Base-by-base conservation (phyloP, 768 basidiomycete species). In the Boletus vermiculosoides region DNA sequence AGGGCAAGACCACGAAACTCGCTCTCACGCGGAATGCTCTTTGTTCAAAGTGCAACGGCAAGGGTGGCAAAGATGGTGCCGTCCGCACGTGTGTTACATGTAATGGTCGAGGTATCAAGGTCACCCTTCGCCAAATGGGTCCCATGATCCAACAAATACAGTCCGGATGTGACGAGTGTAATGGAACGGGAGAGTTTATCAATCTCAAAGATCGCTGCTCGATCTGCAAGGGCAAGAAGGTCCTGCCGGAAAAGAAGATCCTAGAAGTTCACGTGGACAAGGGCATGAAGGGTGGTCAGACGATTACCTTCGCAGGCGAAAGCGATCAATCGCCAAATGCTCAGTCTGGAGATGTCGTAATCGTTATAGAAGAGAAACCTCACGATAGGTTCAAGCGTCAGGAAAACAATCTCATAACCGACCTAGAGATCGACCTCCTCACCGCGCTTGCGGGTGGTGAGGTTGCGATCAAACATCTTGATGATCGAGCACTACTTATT, bases 101-200 rank as follows among this genome's bases (percentile, higher is more conserved):
- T 77, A 81, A 77, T 66, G 97, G 97, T 55, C 92, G 93, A 62
- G 97, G 97, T 66, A 76, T 95, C 78, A 91, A 87, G 71, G 74
- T 98, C 68, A 92, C 89, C 50, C 77, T 98, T 59, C 90, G 97
- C 59, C 97, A 98, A 73, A 91, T 99, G 85, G 97, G 97, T 28
- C 97, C 97, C 5, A 99, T 99, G 97, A 92, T 99, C 65, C 97
- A 99, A 75, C 96, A 99, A 76, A 92, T 98, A 64, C 97, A 98
- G 72, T 91, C 93, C 52, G 81, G 86, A 45, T 99, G 97, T 78
- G 86, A 88, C 70, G 97, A 98, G 16, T 99, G 97, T 73, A 83
- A 80, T 50, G 97, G 92, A 16, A 83, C 86, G n/a, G 97, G 97
- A 63, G 96, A 99, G 74, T 80, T 94, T 65, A 97, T 99, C 79